These are phyloP conservation scores for Ophiostoma triangulosporum DNA, from an alignment of 2,329 filamentous ascomycete genomes.

Conservation along the genomic window DNA sequence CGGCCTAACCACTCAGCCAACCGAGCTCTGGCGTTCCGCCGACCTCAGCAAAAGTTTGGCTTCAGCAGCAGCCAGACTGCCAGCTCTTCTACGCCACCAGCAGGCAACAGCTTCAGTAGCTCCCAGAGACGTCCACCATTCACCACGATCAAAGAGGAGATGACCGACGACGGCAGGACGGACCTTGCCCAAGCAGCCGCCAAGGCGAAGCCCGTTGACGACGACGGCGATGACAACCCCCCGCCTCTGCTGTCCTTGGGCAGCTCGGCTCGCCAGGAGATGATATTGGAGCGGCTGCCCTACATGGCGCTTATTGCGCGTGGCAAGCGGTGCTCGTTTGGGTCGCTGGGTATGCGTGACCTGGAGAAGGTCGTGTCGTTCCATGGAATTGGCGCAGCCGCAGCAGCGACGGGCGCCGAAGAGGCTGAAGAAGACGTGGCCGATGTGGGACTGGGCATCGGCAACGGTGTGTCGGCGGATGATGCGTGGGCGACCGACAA, in stretches of 20 bases:
- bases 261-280: constrained; percentile 53
- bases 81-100: background rate
- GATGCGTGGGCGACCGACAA: constrained; percentile 50
- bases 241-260: constrained; percentile 39
- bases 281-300: constrained; percentile 74
- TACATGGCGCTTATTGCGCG: constrained; percentile 61
- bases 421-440: constrained; percentile 29
- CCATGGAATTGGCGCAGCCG: constrained; percentile 37
- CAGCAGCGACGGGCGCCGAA: constrained; percentile 28
- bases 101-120: background rate
- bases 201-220: background rate
- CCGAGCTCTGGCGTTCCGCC: constrained; percentile 36
- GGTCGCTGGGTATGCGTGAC: constrained; percentile 33
- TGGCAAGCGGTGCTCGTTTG: constrained; percentile 24
- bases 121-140: background rate
- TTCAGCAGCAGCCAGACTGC: constrained; percentile 6
- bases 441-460: constrained; percentile 4
- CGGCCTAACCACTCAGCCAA: constrained; percentile 23
- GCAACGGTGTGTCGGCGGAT: constrained; percentile 15
- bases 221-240: background rate
- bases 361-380: constrained; percentile 59
- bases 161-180: constrained; percentile 1
- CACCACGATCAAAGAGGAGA: background rate
- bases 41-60: constrained; percentile 20
- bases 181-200: background rate